Base-by-base conservation (phyloP, 495 filamentous ascomycete genomes). In the Penicillium parvum region DNA sequence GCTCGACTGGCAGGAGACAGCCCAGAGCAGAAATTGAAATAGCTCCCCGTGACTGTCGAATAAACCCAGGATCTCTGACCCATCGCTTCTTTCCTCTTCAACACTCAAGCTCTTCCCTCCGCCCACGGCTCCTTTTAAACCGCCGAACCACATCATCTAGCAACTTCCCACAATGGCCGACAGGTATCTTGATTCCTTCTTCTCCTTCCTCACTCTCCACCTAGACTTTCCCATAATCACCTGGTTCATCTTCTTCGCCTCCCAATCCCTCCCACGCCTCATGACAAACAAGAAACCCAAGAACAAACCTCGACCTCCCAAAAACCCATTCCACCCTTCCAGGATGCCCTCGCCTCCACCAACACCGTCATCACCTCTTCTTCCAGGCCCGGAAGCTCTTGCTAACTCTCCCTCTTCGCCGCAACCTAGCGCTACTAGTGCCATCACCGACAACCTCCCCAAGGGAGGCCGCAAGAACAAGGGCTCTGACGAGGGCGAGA, bases 401-500 rank as follows among this genome's bases (percentile, higher is more conserved):
- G 36, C 45, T 57, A 46, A 57, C 35, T 42, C 21, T 36, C 29
- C 30, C 29, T 40, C 45, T 30, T 32, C 43, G 1, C 12, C 30
- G 18, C 22, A 32, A 7, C 45, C 39, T 26, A 43, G 38, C n/a
- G n/a, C n/a, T 39, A 25, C 36, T 16, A 19, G 12, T 10, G n/a
- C 52, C 32, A 5, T 20, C 5, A 43, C 38, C 19, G 45, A 49
- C 4, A 12, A 17, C 19, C 49, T 37, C 8, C 33, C 53, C 20
- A 9, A n/a, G 4, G 53, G 53, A 25, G 39, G 40, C 35, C 53
- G 53, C 32, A 40, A 53, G 42, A 29, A 9, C 39, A 43, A 38
- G 10, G n/a, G 28, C 7, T 5, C 17, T 25, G 42, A 50, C 5
- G 49, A 50, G 11, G 46, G n/a, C n/a, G n/a, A n/a, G n/a, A n/a